Percentiles rank a stretch among this genome's conserved stretches.
phyloP scores from a whole-genome alignment of 768 basidiomycete species.

The Naganishia randhawae region DNA sequence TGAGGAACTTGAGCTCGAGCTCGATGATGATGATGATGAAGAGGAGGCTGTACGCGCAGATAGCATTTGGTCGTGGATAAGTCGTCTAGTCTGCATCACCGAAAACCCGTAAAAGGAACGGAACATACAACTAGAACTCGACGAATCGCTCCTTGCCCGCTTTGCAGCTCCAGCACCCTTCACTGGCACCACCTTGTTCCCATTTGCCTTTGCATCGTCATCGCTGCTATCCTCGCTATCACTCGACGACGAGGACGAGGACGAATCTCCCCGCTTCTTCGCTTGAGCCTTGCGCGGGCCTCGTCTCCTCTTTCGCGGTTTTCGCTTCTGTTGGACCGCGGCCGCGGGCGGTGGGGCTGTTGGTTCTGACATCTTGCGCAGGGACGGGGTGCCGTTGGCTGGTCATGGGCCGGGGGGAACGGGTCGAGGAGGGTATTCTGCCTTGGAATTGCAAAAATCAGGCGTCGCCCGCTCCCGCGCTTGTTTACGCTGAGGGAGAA shows the following conservation, averaged over 20 bases:
- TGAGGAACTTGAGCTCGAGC: slow-evolving; percentile 28
- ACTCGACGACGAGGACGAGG: slow-evolving; percentile 6
- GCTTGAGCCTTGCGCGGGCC: slow-evolving; percentile 11
- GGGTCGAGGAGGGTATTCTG: too few relatives aligned
- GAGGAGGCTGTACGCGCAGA: not conserved
- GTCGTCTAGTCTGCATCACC: too few relatives aligned
- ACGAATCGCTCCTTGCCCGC: slow-evolving; percentile 9
- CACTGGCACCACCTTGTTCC: not conserved
- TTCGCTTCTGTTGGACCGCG: slow-evolving; percentile 1
- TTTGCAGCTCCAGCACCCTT: too few relatives aligned
- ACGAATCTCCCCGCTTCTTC: slow-evolving; percentile 17
- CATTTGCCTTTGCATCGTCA: slow-evolving; percentile 1
- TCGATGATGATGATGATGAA: slow-evolving; percentile 34
- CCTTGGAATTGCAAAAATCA: too few relatives aligned
- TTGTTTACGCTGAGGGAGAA: not conserved
- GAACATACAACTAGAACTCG: slow-evolving; percentile 26
- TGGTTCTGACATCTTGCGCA: slow-evolving; percentile 9
- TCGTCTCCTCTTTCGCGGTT: slow-evolving; percentile 24
- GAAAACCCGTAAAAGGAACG: not conserved
- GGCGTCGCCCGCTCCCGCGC: too few relatives aligned
- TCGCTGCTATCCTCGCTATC: slow-evolving; percentile 14
- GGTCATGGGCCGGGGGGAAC: not conserved
- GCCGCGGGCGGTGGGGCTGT: slow-evolving; percentile 8
- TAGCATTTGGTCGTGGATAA: not conserved
- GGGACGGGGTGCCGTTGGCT: not conserved